Evolutionary conservation across 78 protist species (phyloP).

Genomic region (Corallochytrium limacisporum): DNA sequence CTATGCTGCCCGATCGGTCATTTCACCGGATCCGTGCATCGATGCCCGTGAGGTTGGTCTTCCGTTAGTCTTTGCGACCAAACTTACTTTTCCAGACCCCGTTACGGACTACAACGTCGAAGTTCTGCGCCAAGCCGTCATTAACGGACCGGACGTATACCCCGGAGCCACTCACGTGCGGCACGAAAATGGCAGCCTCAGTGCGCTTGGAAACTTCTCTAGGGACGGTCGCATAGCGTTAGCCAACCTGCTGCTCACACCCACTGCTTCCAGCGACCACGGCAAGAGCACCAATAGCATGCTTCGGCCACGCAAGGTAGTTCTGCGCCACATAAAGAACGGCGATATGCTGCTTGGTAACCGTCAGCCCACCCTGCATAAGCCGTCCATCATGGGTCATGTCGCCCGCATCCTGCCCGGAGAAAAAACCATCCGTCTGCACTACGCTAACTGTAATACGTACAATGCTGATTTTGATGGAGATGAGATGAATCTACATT

Average conservation of each 20-base stretch:
- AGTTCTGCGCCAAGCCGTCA: constrained; percentile 52
- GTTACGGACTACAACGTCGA: constrained; percentile 40
- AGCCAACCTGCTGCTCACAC: constrained; percentile 41
- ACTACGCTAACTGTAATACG: constrained; percentile 94
- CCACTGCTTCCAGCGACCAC: no score
- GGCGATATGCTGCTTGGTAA: constrained; percentile 92
- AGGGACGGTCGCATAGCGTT: constrained; percentile 44
- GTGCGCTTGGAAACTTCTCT: constrained; percentile 23
- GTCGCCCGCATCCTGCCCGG: constrained; percentile 15
- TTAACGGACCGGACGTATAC: constrained; percentile 84
- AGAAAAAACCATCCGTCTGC: constrained; percentile 85
- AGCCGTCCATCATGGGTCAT: constrained; percentile 89
- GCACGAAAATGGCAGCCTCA: constrained; percentile 40
- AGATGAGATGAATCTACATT: constrained; percentile 97
- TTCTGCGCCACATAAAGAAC: constrained; percentile 72
- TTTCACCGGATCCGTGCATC: constrained; percentile 89
- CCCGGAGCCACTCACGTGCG: constrained; percentile 77
- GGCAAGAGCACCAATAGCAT: no score
- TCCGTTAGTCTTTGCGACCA: constrained; percentile 50
- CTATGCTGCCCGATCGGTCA: constrained; percentile 92
- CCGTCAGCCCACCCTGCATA: constrained; percentile 99
- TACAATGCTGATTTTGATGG: constrained; percentile 99
- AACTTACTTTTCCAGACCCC: constrained; percentile 53
- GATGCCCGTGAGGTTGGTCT: constrained; percentile 85
- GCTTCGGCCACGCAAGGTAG: no score